phyloP scores from a whole-genome alignment of 2,329 filamentous ascomycete species.

The Exserohilum turcica region DNA sequence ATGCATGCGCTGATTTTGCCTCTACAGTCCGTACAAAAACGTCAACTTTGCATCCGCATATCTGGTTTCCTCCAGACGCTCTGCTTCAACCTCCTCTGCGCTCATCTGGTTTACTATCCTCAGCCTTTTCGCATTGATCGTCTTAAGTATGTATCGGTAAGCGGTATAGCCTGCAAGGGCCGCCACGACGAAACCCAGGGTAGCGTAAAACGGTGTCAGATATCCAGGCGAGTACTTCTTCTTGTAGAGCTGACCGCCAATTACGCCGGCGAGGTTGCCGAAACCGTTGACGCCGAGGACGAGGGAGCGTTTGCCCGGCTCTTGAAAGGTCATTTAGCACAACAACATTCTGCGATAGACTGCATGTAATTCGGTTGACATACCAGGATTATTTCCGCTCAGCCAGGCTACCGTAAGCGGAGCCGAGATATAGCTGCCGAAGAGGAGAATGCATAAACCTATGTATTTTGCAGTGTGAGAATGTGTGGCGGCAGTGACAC shows the following conservation, averaged over 20 bases:
- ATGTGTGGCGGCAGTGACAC: constrained; percentile 19
- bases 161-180: constrained; percentile 25
- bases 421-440: constrained; percentile 30
- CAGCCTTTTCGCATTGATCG: constrained; percentile 20
- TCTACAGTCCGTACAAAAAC: constrained; percentile 31
- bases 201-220: constrained; percentile 26
- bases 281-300: constrained; percentile 30
- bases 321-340: background rate
- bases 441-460: constrained; percentile 30
- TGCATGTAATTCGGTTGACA: background rate
- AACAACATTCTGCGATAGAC: background rate
- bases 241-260: constrained; percentile 28
- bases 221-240: constrained; percentile 25
- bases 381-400: constrained; percentile 29
- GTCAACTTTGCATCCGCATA: constrained; percentile 34
- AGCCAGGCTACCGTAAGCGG: constrained; percentile 34
- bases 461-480: constrained; percentile 18
- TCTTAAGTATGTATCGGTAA: constrained; percentile 25
- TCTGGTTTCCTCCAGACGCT: constrained; percentile 20
- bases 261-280: constrained; percentile 33
- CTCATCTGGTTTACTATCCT: constrained; percentile 16
- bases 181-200: constrained; percentile 29
- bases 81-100: constrained; percentile 21
- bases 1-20: too few relatives aligned
- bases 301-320: constrained; percentile 28